These are phyloP conservation scores for Ballota nigra DNA, from an alignment of 257 asterid species.

Conservation along the genomic window DNA sequence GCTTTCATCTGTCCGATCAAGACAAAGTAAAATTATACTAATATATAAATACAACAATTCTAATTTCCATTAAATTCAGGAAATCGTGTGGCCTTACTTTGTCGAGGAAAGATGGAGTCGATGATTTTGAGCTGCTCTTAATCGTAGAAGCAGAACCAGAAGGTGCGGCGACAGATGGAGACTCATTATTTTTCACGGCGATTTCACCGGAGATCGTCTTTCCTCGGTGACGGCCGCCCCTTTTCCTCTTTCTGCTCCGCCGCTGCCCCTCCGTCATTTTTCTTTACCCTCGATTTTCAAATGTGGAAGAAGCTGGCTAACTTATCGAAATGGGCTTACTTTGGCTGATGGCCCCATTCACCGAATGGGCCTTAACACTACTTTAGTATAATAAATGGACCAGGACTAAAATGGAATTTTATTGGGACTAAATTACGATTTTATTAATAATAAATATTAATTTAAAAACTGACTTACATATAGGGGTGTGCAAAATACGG, in stretches of 20 bases:
- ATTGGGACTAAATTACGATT: too few species aligned
- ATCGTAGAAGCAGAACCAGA: conserved; percentile 18
- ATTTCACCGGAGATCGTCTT: conserved; percentile 19
- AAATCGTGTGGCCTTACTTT: conserved; percentile 39
- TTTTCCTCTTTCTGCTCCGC: conserved; percentile 56
- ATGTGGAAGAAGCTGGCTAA: conserved; percentile 1
- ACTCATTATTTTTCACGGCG: conserved; percentile 14
- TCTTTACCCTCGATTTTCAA: background rate
- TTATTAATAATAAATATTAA: too few species aligned
- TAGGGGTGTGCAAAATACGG: background rate
- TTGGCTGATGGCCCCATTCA: background rate
- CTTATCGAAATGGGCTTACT: background rate
- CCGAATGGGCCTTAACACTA: background rate
- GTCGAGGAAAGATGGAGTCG: conserved; percentile 63
- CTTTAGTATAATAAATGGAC: too few species aligned
- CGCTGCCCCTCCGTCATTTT: conserved; percentile 40
- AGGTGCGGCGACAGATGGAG: conserved; percentile 24
- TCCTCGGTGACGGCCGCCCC: conserved; percentile 34
- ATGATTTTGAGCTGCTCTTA: conserved; percentile 41
- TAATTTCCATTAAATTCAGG: background rate
- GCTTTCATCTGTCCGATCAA: conserved; percentile 68
- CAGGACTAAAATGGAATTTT: too few species aligned
- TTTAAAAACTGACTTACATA: too few species aligned
- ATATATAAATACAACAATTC: background rate
- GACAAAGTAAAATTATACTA: background rate